These are phyloP conservation scores for Aristolochia fimbriata DNA, from an alignment of 164 flowering plant species.

Conservation along the genomic window DNA sequence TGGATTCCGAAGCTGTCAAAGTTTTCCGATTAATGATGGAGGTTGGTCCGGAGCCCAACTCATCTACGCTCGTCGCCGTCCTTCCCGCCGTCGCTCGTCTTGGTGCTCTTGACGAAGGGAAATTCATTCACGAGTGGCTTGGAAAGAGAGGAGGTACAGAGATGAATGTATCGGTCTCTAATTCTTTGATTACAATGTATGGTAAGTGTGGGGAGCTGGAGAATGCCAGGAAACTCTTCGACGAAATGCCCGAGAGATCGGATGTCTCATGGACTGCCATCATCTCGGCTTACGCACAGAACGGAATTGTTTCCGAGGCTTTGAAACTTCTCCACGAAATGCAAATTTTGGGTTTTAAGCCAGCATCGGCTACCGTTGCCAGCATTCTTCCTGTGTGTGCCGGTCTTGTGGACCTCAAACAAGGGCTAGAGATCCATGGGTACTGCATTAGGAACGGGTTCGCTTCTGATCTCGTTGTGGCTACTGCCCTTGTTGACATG, in stretches of 20 bases:
- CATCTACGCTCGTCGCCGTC: conserved; percentile 7
- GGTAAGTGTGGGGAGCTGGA: conserved; percentile 6
- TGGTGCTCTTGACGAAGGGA: conserved; percentile 5
- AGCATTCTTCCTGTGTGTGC: conserved; percentile 7
- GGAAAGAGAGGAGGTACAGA: neutral
- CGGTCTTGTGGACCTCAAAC: conserved; percentile 3
- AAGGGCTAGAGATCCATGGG: conserved; percentile 6
- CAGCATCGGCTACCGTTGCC: conserved; percentile 4
- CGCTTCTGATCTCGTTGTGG: conserved; percentile 4
- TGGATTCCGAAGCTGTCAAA: conserved; percentile 6
- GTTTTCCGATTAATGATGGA: conserved; percentile 4
- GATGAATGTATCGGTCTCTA: conserved; percentile 1
- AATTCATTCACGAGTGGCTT: conserved; percentile 9
- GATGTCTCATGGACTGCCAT: conserved; percentile 5
- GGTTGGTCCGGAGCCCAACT: conserved; percentile 4
- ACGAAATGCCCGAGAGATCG: conserved; percentile 7
- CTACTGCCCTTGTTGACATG: conserved; percentile 75
- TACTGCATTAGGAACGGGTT: conserved; percentile 1
- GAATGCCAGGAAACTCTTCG: conserved; percentile 5
- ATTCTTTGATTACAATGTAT: conserved; percentile 9
- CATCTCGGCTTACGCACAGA: neutral
- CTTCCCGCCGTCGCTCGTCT: conserved; percentile 10
- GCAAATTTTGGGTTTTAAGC: conserved; percentile 2
- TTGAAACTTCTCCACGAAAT: conserved; percentile 5
- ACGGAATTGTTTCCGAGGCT: neutral